Percentiles rank a stretch among this genome's conserved stretches.
These are phyloP conservation scores for Jackrogersella multiformis DNA, from an alignment of 495 filamentous ascomycete genomes.

Conservation along the genomic window DNA sequence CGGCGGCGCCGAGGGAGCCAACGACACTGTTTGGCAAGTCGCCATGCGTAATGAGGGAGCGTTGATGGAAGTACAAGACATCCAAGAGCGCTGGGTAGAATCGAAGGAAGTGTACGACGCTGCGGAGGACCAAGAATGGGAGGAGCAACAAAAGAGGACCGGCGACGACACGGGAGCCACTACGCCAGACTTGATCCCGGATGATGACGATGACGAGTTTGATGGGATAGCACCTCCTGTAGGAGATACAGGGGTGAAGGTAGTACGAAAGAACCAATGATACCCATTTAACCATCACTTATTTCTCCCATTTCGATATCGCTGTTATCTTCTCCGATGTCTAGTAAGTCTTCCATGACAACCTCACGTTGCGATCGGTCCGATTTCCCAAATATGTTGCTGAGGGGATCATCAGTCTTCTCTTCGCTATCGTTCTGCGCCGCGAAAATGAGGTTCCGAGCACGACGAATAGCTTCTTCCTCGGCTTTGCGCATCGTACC, in stretches of 20 bases:
- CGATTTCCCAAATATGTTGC: conserved; percentile 51
- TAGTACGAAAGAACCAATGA: conserved; percentile 55
- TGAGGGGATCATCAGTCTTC: conserved; percentile 48
- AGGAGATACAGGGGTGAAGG: conserved; percentile 51
- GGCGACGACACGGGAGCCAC: conserved; percentile 39
- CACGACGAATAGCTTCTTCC: conserved; percentile 83
- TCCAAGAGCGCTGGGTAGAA: conserved; percentile 96
- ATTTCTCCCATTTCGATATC: conserved; percentile 61
- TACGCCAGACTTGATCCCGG: conserved; percentile 44
- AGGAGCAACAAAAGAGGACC: conserved; percentile 60
- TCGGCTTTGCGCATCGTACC: conserved; percentile 94
- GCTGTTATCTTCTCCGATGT: conserved; percentile 56
- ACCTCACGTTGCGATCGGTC: conserved; percentile 47
- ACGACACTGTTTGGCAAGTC: conserved; percentile 93
- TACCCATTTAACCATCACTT: conserved; percentile 45
- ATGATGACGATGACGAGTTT: conserved; percentile 50
- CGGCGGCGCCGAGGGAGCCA: conserved; percentile 87
- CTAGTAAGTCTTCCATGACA: conserved; percentile 53
- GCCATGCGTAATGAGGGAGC: conserved; percentile 88
- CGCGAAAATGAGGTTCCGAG: conserved; percentile 73
- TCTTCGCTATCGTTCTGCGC: conserved; percentile 58
- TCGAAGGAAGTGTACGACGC: conserved; percentile 88
- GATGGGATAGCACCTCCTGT: conserved; percentile 44
- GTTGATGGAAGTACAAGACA: conserved; percentile 81
- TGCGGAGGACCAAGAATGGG: conserved; percentile 73